A percentile compares a stretch with the other conserved stretches of the same genome.
phyloP scores from a whole-genome alignment of 139 green algal species.

The Chlorella ohadii region DNA sequence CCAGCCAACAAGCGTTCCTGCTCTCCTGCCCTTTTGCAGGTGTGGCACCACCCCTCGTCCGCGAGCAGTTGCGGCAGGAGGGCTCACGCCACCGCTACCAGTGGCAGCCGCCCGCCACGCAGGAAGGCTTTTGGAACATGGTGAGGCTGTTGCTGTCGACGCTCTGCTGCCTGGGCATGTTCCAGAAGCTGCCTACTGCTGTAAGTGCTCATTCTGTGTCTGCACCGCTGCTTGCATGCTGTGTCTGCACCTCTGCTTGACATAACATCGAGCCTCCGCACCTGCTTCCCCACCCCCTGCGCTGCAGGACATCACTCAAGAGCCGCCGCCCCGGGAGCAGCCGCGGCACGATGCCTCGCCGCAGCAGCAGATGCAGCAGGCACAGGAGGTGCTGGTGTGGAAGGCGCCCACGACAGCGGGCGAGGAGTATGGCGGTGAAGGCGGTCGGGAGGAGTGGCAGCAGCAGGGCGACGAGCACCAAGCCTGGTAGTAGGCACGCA shows the following conservation, averaged over 20 bases:
- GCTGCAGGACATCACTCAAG: constrained; percentile 26
- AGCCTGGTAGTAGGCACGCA: no score
- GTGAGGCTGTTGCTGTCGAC: background rate
- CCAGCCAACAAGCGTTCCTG: background rate
- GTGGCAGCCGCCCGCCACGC: constrained; percentile 52
- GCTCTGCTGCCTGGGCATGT: no score
- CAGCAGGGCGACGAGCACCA: background rate
- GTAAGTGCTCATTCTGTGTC: no score
- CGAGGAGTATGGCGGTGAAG: background rate
- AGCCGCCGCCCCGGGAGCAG: background rate
- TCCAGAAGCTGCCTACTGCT: no score
- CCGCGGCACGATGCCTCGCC: background rate
- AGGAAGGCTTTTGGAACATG: constrained; percentile 62
- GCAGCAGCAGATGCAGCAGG: background rate
- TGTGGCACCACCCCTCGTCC: background rate
- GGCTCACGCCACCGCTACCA: constrained; percentile 54
- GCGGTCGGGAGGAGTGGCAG: background rate
- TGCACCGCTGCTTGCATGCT: no score
- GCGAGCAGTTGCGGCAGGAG: constrained; percentile 44
- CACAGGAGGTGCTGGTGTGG: background rate
- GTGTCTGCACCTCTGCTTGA: no score
- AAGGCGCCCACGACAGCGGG: background rate
- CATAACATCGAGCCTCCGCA: background rate
- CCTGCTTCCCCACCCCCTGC: background rate
- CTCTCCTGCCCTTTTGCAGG: background rate